These are phyloP conservation scores for Aquanectria penicillioides DNA, from an alignment of 2,329 filamentous ascomycete genomes.

Conservation along the genomic window DNA sequence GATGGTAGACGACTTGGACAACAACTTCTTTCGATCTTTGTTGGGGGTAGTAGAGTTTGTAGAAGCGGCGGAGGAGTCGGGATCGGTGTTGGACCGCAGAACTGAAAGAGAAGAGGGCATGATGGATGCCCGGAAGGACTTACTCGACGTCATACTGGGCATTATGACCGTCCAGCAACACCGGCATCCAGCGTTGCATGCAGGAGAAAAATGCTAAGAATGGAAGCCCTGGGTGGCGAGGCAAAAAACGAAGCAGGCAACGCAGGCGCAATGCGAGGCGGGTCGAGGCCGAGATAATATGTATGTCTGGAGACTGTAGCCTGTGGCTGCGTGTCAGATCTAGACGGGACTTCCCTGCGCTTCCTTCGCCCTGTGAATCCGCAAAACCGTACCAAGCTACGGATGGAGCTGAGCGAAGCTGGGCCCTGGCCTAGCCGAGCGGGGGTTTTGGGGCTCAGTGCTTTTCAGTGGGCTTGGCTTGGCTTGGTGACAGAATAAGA, in stretches of 20 bases:
- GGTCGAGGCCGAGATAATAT: constrained; percentile 22
- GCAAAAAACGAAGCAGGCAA: constrained; percentile 16
- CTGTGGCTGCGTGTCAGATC: constrained; percentile 45
- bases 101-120: constrained; percentile 51
- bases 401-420: constrained; percentile 16
- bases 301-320: constrained; percentile 22
- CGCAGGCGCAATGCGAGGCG: constrained; percentile 8
- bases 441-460: constrained; percentile 29
- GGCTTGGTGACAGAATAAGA: constrained; percentile 18
- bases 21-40: constrained; percentile 35
- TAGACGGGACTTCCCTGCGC: constrained; percentile 41
- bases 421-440: constrained; percentile 15
- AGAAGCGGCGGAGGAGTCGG: constrained; percentile 33
- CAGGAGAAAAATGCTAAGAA: constrained; percentile 42
- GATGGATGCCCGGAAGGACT: constrained; percentile 52
- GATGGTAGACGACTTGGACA: constrained; percentile 38
- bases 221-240: constrained; percentile 33
- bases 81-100: constrained; percentile 44
- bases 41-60: constrained; percentile 15
- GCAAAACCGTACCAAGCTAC: constrained; percentile 18
- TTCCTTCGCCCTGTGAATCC: constrained; percentile 18
- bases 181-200: constrained; percentile 43
- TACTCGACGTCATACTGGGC: constrained; percentile 58
- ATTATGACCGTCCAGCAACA: constrained; percentile 41
- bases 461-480: constrained; percentile 16